Base-by-base conservation (phyloP, 208 protist genomes). In the Borovskyia barvae region DNA sequence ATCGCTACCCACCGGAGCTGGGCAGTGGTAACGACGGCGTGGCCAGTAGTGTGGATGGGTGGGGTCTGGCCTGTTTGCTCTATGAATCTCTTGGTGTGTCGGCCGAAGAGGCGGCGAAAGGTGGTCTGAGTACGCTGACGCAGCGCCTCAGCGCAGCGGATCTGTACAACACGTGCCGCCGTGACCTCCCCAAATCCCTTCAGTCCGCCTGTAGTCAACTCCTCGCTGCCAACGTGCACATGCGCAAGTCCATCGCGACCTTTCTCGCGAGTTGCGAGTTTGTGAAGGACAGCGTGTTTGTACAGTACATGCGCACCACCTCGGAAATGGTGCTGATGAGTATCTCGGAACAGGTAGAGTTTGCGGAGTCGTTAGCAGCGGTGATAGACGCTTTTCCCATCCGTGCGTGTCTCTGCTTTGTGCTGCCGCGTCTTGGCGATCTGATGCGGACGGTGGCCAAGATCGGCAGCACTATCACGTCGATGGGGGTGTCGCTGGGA, bases 1-100 rank as follows among this genome's bases (percentile, higher is more conserved):
- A 79, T 25, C 60, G 72, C 32, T 70, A 62, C 19, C 80, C 80
- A 14, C 75, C 75, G 2, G 75, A 77, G 42, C 40, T 74, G 26
- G 26, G 33, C 12, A 33, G 53, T 43, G 40, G 47, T n/a, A 49
- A 72, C 24, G 48, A 68, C 25, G 50, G 51, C 8, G 53, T 45
- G 25, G 64, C 58, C 20, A n/a, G n/a, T n/a, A n/a, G n/a, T n/a
- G 76, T 78, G n/a, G 90, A 96, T 66, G 66, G 83, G 17, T 96
- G 85, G 84, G 87, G 87, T 17, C 5, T 96, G 19, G 85, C 67
- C 3, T 83, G 80, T 33, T 67, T 96, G 3, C 77, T 94, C 20
- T 90, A 83, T 54, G 81, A 94, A 47, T 75, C 78, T 19, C 49
- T 90, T 15, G 77, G 68, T 37, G 40, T 68, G 12, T 69, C 56